Evolutionary conservation across 2,329 filamentous ascomycete genomes (phyloP), one percentile per base, ranked within the genome.

Genomic region (Pyricularia grisea): DNA sequence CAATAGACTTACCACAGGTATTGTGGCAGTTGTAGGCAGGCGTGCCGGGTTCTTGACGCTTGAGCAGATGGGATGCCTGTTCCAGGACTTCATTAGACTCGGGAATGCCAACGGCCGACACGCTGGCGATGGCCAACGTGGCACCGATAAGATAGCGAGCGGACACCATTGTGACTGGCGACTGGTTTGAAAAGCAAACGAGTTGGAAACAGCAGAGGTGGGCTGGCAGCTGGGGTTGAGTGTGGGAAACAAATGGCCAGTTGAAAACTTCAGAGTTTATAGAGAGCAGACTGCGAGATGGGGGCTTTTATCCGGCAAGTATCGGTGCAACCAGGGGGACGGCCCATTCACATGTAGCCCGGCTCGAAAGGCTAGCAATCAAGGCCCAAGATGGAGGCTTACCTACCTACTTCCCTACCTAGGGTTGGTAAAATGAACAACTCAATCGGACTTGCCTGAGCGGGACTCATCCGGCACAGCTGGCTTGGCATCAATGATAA

Each of bases 11-110:
- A 81, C 80, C 80, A 73, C 80, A 82, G 72, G 80, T 80, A 70
- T 81, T 78, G 70, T 82, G 80, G 73, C 81, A 82, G 70, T 81
- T 79, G 73, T 81, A 82, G 0, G 73, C 69, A 1, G 79, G 76
- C 12, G 77, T 78, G 31, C 80, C 80, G 10, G 77, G 76, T 9
- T 78, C 77, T 69, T 79, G 77, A 66, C 79, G 79, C 72, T 67
- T 70, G 12, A 68, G 17, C n/a, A 75, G 68, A 36, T 28, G 67
- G 17, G 64, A 60, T 20, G 30, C 42, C 42, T 66, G 42, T 17
- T 66, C 63, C 9, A 66, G 55, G 20, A 65, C 27, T 50, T 65
- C 33, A 3, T 61, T 64, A 10, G 25, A 12, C 20, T 17, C 27
- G 36, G 25, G 42, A 58, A 70, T 23, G 20, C 20, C n/a, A 10